Evolutionary conservation across 495 filamentous ascomycete species (phyloP), one percentile per base, ranked within the genome.

Genomic region (Chlorociboria aeruginascens): DNA sequence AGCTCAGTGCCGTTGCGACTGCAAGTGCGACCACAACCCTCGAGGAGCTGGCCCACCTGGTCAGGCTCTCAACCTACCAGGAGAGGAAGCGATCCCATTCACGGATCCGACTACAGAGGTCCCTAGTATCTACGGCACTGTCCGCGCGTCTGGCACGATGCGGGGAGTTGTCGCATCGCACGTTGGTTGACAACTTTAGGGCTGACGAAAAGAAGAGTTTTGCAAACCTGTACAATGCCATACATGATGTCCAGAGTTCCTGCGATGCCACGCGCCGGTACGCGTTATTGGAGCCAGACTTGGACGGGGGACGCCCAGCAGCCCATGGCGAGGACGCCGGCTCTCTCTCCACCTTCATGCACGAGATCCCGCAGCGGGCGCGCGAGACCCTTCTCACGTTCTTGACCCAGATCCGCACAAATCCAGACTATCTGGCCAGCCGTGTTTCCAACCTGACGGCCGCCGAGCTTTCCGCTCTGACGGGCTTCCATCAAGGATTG

Each of bases 121-220:
- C 69, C 49, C 60, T 81, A 51, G 74, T 86, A 16, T 83, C 83
- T 16, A 85, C 82, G 45, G 86, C 85, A 12, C 72, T 92, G 34
- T 88, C 82, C 42, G 78, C 86, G 52, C 83, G 89, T 45, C 72
- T 93, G 61, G 74, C 82, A 63, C 78, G 85, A 49, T 81, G 82
- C 51, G 83, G 85, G 45, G 80, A 84, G 55, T 77, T 85, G 37
- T 79, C 85, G 43, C 82, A 92, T 64, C 76, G 83, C 13, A 86
- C 83, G 53, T 69, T 98, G 58, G 85, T 92, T 53, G 89, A 98
- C 58, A 77, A 78, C 59, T 87, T 94, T 64, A 84, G 83, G 55
- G 80, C 83, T 40, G 89, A 94, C 61, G 87, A 96, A 64, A 94
- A 92, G 69, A 79, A 80, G 57, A 81, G 73, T 54, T 98, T 98